Conservation (phyloP, 1,139 yeast species). For the Debaryomyces sp. region DNA sequence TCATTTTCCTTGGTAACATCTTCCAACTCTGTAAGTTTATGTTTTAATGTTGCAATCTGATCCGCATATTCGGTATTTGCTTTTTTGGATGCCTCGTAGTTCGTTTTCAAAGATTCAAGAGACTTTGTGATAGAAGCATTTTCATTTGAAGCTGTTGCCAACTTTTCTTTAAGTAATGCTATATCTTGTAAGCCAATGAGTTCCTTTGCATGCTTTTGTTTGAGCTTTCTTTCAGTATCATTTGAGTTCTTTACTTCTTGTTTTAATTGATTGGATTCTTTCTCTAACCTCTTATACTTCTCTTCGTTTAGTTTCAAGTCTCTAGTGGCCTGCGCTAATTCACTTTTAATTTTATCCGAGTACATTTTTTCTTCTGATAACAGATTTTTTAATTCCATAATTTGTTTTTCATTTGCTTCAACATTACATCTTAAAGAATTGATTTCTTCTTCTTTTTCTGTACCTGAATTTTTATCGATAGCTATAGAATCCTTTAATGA, state of each 20-base stretch:
- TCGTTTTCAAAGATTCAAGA: conserved; percentile 31
- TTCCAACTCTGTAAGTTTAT: conserved; percentile 26
- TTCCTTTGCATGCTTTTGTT: conserved; percentile 10
- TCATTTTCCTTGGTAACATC: conserved; percentile 17
- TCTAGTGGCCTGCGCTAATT: conserved; percentile 4
- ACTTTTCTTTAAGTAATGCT: conserved; percentile 15
- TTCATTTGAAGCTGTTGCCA: conserved; percentile 13
- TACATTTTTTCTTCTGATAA: neutral
- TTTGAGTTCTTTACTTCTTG: conserved; percentile 5
- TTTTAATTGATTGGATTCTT: conserved; percentile 17
- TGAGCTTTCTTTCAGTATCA: neutral
- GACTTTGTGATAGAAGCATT: conserved; percentile 18
- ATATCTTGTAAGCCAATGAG: conserved; percentile 11
- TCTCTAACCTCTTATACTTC: conserved; percentile 9
- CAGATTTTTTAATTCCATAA: neutral
- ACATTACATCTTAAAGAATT: conserved; percentile 7
- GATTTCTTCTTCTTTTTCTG: conserved; percentile 3
- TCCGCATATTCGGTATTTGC: conserved; percentile 31
- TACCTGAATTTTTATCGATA: neutral
- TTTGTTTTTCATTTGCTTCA: conserved; percentile 8
- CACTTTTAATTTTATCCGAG: neutral
- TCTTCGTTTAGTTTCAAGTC: neutral
- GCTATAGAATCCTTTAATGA: conserved; percentile 9
- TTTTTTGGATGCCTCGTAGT: conserved; percentile 34
- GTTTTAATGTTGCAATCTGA: conserved; percentile 27